Conservation (phyloP, 352 stramenopile genomes). For the Phytophthora palmivora region DNA sequence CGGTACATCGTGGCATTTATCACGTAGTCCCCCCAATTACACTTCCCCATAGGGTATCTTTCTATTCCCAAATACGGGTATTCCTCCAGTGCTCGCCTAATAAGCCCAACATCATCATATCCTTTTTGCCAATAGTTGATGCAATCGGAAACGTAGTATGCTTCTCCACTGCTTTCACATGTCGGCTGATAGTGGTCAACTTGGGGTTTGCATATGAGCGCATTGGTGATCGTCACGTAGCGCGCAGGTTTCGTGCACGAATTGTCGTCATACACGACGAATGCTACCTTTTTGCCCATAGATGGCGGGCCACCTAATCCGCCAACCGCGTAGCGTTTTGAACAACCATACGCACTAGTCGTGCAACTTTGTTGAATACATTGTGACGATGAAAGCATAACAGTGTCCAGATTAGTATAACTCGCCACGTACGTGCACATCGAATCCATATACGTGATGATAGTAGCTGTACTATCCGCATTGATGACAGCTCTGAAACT, state of each 20-base stretch:
- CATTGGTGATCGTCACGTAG: too few species aligned
- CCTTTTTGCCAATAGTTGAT: slow-evolving; percentile 2
- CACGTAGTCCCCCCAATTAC: not conserved
- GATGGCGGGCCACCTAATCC: too few species aligned
- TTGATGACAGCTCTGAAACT: slow-evolving; percentile 14
- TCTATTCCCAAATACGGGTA: slow-evolving; percentile 10
- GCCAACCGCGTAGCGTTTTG: slow-evolving; percentile 2
- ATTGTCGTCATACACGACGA: too few species aligned
- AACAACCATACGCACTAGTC: not conserved
- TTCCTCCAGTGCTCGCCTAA: not conserved
- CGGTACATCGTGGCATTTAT: slow-evolving; percentile 2
- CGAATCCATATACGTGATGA: slow-evolving; percentile 9
- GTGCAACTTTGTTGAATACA: slow-evolving; percentile 1
- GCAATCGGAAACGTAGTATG: slow-evolving; percentile 19
- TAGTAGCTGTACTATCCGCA: not conserved
- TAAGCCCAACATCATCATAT: slow-evolving; percentile 10
- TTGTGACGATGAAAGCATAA: slow-evolving; percentile 4
- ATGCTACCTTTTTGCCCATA: too few species aligned
- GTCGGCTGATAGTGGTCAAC: slow-evolving; percentile 9
- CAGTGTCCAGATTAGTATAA: slow-evolving; percentile 7
- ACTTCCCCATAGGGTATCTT: not conserved
- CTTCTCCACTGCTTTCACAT: not conserved
- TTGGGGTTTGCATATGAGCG: slow-evolving; percentile 6
- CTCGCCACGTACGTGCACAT: slow-evolving; percentile 8
- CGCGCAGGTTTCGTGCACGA: too few species aligned